Conservation (phyloP, 1,139 yeast species). For the Hanseniaspora gamundiae region DNA sequence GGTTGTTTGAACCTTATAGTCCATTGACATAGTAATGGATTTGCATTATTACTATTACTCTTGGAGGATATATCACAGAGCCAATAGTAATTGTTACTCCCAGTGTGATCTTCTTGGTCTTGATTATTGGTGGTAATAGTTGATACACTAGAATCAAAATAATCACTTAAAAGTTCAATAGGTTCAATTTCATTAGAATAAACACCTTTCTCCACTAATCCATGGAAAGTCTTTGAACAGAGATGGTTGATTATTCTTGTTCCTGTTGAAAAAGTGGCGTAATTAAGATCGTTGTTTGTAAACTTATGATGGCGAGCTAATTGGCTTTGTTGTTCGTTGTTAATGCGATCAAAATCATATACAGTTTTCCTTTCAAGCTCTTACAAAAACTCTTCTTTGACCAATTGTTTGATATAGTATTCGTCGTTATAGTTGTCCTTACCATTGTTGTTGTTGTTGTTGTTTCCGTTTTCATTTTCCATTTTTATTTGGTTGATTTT, state of each 20-base stretch:
- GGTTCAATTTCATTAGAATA: slow-evolving; percentile 19
- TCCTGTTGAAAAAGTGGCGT: slow-evolving; percentile 23
- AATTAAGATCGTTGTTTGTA: slow-evolving; percentile 20
- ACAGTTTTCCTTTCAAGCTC: background rate
- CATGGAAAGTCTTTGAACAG: slow-evolving; percentile 18
- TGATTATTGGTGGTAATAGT: too few species aligned
- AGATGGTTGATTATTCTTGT: slow-evolving; percentile 20
- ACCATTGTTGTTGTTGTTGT: too few species aligned
- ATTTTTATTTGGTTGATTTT: background rate
- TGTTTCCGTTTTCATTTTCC: background rate
- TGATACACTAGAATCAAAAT: slow-evolving; percentile 12
- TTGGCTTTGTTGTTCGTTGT: too few species aligned
- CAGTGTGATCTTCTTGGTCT: background rate
- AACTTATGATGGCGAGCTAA: too few species aligned
- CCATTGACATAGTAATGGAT: slow-evolving; percentile 15
- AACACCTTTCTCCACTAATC: slow-evolving; percentile 1
- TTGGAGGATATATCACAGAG: slow-evolving; percentile 10
- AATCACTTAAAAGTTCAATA: slow-evolving; percentile 17
- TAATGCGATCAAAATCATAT: background rate
- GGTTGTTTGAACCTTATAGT: slow-evolving; percentile 28
- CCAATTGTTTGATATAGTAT: background rate
- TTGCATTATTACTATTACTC: slow-evolving; percentile 6
- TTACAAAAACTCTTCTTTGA: background rate
- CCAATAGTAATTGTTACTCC: background rate
- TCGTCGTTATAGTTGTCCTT: background rate